A percentile compares a stretch with the other conserved stretches of the same genome.
Evolutionary conservation across 495 filamentous ascomycete species (phyloP).

Genomic region (Elasticomyces elasticus): DNA sequence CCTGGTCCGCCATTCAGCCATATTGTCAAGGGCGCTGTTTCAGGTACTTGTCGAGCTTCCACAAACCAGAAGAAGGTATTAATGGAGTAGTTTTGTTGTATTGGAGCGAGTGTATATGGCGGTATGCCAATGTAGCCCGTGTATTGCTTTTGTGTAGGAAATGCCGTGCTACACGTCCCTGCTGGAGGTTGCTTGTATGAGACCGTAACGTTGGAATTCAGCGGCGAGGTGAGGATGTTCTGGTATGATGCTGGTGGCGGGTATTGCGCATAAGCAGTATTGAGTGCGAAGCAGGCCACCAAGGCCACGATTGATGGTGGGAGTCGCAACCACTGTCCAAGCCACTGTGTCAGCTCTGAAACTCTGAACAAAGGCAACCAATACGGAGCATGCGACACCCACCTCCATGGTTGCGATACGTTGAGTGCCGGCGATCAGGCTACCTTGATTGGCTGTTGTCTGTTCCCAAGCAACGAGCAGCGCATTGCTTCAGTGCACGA

Average conservation of each 20-base stretch:
- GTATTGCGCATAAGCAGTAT: constrained; percentile 7
- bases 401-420: constrained; percentile 1
- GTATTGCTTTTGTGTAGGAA: constrained; percentile 29
- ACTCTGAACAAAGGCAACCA: neutral
- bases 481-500: neutral
- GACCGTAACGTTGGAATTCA: constrained; percentile 49
- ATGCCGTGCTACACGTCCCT: constrained; percentile 34
- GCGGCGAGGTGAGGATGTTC: constrained; percentile 45
- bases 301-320: constrained; percentile 11
- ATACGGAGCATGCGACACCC: neutral
- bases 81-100: constrained; percentile 52
- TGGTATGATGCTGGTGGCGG: constrained; percentile 32
- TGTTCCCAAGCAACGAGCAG: neutral
- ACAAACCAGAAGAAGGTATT: constrained; percentile 44
- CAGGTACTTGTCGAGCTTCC: constrained; percentile 34
- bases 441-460: neutral
- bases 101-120: constrained; percentile 39
- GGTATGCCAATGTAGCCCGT: constrained; percentile 41
- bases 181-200: constrained; percentile 47
- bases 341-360: neutral
- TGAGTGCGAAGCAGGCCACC: constrained; percentile 7
- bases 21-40: constrained; percentile 35
- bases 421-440: too few relatives aligned
- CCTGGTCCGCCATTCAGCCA: constrained; percentile 62
- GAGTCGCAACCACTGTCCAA: constrained; percentile 8